These are phyloP conservation scores for Kodamaea ohmeri DNA, from an alignment of 1,139 yeast genomes.

Conservation along the genomic window DNA sequence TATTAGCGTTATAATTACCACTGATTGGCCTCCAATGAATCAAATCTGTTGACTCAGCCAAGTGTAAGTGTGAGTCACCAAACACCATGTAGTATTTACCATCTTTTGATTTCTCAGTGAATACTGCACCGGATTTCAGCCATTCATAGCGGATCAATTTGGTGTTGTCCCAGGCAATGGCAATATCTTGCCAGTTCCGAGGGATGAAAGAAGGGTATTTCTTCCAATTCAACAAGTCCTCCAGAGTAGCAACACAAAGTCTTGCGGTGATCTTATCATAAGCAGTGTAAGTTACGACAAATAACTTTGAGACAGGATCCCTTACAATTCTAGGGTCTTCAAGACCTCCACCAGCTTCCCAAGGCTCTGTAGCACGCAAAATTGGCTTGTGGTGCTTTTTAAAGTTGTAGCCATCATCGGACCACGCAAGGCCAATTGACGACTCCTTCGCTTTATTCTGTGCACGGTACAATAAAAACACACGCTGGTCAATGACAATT, in stretches of 20 bases:
- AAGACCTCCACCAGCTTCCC: slow-evolving; percentile 44
- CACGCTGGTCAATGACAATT: slow-evolving; percentile 40
- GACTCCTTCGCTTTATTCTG: slow-evolving; percentile 37
- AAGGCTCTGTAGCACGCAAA: slow-evolving; percentile 37
- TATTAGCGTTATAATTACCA: slow-evolving; percentile 21
- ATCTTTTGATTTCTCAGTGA: slow-evolving; percentile 31
- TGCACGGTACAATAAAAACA: slow-evolving; percentile 41
- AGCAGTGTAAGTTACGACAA: slow-evolving; percentile 44
- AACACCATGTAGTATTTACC: slow-evolving; percentile 46
- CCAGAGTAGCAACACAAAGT: slow-evolving; percentile 42
- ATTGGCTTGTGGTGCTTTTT: slow-evolving; percentile 34
- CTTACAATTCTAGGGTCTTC: slow-evolving; percentile 47
- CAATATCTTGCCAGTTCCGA: slow-evolving; percentile 36
- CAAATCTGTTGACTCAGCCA: slow-evolving; percentile 38
- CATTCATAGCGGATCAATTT: slow-evolving; percentile 31
- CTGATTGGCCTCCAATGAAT: slow-evolving; percentile 33
- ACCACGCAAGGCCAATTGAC: slow-evolving; percentile 44
- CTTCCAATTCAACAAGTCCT: slow-evolving; percentile 40
- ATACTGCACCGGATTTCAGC: slow-evolving; percentile 48
- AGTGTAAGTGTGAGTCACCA: slow-evolving; percentile 43
- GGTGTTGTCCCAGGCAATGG: slow-evolving; percentile 24
- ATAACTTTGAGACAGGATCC: slow-evolving; percentile 35
- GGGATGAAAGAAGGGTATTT: slow-evolving; percentile 40
- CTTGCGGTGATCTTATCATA: slow-evolving; percentile 37
- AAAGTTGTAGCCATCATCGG: slow-evolving; percentile 38